Evolutionary conservation across 176 grass and related monocot species (phyloP).

Genomic region (Zoysia pacifica): DNA sequence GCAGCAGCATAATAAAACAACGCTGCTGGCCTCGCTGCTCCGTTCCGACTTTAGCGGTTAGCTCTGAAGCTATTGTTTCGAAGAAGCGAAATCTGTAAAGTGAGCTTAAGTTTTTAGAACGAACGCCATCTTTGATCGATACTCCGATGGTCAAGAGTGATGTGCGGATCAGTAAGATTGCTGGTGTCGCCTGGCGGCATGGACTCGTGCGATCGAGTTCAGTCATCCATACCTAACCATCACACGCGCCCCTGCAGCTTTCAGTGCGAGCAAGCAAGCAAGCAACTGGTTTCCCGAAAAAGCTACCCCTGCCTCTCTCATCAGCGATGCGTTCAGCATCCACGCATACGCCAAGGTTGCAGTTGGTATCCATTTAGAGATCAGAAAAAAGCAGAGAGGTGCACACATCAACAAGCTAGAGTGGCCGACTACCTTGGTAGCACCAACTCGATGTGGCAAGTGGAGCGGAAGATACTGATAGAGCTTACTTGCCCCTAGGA

Average conservation of each 20-base stretch:
- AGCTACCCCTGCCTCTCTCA: neutral
- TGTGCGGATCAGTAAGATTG: neutral
- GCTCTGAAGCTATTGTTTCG: too few species aligned
- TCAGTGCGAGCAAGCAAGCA: constrained; percentile 24
- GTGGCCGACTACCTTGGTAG: too few species aligned
- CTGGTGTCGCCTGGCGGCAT: constrained; percentile 9
- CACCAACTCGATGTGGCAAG: too few species aligned
- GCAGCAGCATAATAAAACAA: constrained; percentile 37
- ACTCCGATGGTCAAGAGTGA: neutral
- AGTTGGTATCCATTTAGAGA: too few species aligned
- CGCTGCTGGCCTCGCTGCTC: constrained; percentile 32
- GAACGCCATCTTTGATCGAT: too few species aligned
- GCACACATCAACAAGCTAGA: too few species aligned
- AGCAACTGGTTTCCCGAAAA: constrained; percentile 36
- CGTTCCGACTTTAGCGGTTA: constrained; percentile 1
- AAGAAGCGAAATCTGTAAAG: neutral
- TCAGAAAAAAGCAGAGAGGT: too few species aligned
- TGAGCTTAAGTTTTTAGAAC: too few species aligned
- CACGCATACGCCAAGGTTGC: constrained; percentile 8
- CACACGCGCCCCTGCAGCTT: neutral
- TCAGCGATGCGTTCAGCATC: constrained; percentile 9
- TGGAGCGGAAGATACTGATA: too few species aligned
- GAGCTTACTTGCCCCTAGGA: neutral
- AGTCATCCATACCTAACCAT: constrained; percentile 43
- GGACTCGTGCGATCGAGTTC: constrained; percentile 29